A percentile compares a stretch with the other conserved stretches of the same genome.
These are phyloP conservation scores for Penicillium sp. DNA, from an alignment of 2,329 filamentous ascomycete genomes.

Conservation along the genomic window DNA sequence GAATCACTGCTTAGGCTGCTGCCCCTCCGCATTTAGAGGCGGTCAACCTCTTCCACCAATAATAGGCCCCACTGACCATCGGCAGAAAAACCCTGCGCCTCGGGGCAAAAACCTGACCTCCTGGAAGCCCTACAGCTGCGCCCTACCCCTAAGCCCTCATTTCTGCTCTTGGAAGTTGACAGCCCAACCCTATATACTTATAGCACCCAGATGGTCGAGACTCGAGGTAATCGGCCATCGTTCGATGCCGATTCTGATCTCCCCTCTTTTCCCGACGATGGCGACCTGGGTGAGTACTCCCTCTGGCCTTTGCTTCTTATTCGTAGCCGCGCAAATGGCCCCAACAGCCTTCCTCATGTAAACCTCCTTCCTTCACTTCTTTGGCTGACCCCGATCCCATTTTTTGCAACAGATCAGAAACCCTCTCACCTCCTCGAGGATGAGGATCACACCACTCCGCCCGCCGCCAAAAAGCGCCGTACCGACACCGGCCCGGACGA, in stretches of 20 bases:
- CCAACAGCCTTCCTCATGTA: background rate
- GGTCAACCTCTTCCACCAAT: background rate
- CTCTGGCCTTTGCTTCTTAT: background rate
- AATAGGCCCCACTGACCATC: background rate
- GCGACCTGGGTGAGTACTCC: slow-evolving; percentile 39
- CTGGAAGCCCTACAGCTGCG: slow-evolving; percentile 48
- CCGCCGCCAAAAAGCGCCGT: slow-evolving; percentile 46
- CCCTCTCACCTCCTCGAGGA: slow-evolving; percentile 37
- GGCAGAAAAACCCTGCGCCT: slow-evolving; percentile 26
- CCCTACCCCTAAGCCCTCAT: slow-evolving; percentile 55
- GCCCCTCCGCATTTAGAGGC: background rate
- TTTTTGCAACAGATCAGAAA: slow-evolving; percentile 32
- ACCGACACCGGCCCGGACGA: slow-evolving; percentile 36
- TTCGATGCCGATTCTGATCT: slow-evolving; percentile 37
- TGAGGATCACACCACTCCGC: slow-evolving; percentile 36
- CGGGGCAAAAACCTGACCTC: slow-evolving; percentile 7
- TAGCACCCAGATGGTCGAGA: slow-evolving; percentile 39
- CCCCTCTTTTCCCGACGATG: slow-evolving; percentile 34
- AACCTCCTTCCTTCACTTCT: background rate
- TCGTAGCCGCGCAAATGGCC: background rate
- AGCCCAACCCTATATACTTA: slow-evolving; percentile 26
- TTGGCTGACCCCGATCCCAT: background rate
- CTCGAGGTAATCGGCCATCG: slow-evolving; percentile 32
- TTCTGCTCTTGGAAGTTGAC: slow-evolving; percentile 50
- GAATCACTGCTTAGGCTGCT: no score